phyloP scores from a whole-genome alignment of 768 basidiomycete species.

The Rhodotorula paludigena region DNA sequence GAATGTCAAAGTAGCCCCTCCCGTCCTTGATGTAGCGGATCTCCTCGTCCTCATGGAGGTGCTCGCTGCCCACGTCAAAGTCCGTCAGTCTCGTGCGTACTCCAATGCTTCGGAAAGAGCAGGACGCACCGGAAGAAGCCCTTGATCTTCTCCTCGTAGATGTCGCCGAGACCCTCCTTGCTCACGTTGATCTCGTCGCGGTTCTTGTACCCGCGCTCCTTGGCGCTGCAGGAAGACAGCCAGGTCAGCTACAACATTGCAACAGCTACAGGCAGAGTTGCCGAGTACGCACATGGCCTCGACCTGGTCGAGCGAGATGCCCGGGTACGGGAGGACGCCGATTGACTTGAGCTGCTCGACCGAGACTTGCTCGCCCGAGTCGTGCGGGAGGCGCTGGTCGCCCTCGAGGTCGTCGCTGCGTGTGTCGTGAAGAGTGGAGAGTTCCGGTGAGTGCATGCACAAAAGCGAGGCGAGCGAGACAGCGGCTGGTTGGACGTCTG shows the following conservation, averaged over 20 bases:
- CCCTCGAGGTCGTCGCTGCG: slow-evolving; percentile 39
- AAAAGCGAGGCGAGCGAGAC: not conserved
- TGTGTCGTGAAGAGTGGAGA: too few species aligned
- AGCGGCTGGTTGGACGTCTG: not conserved
- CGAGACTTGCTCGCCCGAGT: slow-evolving; percentile 60
- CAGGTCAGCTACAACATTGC: too few species aligned
- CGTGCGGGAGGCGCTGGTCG: slow-evolving; percentile 76
- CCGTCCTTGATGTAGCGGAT: slow-evolving; percentile 82
- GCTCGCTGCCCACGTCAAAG: slow-evolving; percentile 44
- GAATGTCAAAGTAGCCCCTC: slow-evolving; percentile 87
- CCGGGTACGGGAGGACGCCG: slow-evolving; percentile 63
- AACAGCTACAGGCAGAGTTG: too few species aligned
- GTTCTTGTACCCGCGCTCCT: slow-evolving; percentile 72
- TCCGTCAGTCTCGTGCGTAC: not conserved
- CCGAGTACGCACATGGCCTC: slow-evolving; percentile 51
- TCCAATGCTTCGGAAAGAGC: not conserved
- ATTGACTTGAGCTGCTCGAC: slow-evolving; percentile 54
- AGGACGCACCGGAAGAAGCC: slow-evolving; percentile 54
- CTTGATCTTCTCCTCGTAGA: slow-evolving; percentile 76
- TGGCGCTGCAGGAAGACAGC: slow-evolving; percentile 54
- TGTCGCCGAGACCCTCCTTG: slow-evolving; percentile 71
- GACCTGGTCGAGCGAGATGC: slow-evolving; percentile 59
- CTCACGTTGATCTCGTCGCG: slow-evolving; percentile 72
- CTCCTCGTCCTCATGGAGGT: slow-evolving; percentile 95
- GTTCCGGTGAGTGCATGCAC: not conserved